A percentile compares a stretch with the other conserved stretches of the same genome.
Conservation (phyloP, 331 rosid genomes). For the Quercus phellos region DNA sequence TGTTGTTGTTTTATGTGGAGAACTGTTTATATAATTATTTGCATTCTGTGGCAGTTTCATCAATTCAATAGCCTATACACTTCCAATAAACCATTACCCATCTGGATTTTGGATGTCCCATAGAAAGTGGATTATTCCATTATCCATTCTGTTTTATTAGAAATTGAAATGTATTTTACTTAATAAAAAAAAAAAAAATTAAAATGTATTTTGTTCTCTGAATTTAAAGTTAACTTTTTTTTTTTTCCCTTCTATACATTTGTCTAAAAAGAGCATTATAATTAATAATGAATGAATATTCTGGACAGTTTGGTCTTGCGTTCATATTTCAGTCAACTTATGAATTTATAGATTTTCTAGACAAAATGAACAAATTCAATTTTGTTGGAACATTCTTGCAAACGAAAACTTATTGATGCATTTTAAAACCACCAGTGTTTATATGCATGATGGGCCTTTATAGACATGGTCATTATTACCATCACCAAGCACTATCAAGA, state of each 20-base stretch:
- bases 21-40: neutral
- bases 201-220: neutral
- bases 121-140: neutral
- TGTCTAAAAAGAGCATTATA: neutral
- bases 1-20: neutral
- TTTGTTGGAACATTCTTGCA: neutral
- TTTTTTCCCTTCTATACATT: neutral
- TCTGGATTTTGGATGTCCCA: neutral
- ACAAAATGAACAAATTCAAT: neutral
- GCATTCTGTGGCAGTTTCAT: neutral
- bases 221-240: neutral
- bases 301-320: neutral
- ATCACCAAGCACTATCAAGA: neutral
- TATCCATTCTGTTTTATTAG: neutral
- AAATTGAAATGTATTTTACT: neutral
- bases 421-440: neutral
- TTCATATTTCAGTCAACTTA: neutral
- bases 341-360: neutral
- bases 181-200: neutral
- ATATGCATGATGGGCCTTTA: neutral
- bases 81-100: neutral
- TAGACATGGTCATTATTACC: neutral
- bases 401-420: neutral
- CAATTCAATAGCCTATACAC: neutral
- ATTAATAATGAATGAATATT: neutral